Conservation (phyloP, 306 rosid genomes). For the Cucurbita ficifolia region DNA sequence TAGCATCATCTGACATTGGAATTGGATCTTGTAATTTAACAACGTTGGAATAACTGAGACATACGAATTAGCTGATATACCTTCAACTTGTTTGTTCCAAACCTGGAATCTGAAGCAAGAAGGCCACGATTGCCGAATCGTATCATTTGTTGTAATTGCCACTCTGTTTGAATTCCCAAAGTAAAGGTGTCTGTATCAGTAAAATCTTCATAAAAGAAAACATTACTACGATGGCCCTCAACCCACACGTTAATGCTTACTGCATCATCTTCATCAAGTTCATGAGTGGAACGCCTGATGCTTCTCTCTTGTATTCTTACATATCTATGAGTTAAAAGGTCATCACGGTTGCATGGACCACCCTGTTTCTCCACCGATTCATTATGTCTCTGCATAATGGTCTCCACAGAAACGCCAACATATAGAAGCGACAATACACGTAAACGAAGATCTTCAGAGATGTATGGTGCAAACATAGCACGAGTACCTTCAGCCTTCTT, state of each 20-base stretch:
- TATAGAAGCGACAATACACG: slow-evolving; percentile 65
- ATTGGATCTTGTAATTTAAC: slow-evolving; percentile 2
- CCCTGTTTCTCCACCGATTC: slow-evolving; percentile 80
- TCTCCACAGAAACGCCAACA: slow-evolving; percentile 89
- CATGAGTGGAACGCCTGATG: slow-evolving; percentile 65
- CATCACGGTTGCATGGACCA: slow-evolving; percentile 85
- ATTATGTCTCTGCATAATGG: slow-evolving; percentile 88
- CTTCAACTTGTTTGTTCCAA: slow-evolving; percentile 79
- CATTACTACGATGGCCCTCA: slow-evolving; percentile 54
- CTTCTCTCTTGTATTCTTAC: slow-evolving; percentile 86
- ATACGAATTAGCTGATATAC: slow-evolving; percentile 20
- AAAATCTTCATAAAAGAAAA: slow-evolving; percentile 71
- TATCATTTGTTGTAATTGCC: slow-evolving; percentile 95
- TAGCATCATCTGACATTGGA: slow-evolving; percentile 17
- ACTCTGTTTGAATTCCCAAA: slow-evolving; percentile 86
- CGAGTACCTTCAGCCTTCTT: slow-evolving; percentile 70
- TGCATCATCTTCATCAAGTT: slow-evolving; percentile 64
- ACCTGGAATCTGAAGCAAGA: slow-evolving; percentile 78
- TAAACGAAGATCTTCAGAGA: slow-evolving; percentile 76
- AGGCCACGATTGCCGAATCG: slow-evolving; percentile 66
- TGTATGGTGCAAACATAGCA: slow-evolving; percentile 89
- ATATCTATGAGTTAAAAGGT: slow-evolving; percentile 74
- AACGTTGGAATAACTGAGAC: slow-evolving; percentile 2
- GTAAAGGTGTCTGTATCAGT: slow-evolving; percentile 62
- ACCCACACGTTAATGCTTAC: slow-evolving; percentile 66